Evolutionary conservation across 805 yeast genomes (phyloP), one percentile per base, ranked within the genome.

Genomic region (Ogataea siamensis): DNA sequence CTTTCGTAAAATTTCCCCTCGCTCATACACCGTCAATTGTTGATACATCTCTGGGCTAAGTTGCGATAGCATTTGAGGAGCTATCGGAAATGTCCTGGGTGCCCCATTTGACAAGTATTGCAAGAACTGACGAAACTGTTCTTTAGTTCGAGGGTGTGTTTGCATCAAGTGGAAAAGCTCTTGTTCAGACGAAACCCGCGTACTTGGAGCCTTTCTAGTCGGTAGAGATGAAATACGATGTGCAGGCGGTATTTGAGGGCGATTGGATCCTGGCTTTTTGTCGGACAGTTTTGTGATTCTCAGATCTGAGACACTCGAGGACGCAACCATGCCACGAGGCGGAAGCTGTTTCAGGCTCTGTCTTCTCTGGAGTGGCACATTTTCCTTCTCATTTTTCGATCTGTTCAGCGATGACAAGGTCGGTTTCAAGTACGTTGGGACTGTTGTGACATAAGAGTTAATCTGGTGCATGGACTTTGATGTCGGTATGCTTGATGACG

Each of bases 1-100:
- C 31, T 65, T 67, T 42, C 82, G 69, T 26, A 67, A 53, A 11
- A 83, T 60, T 53, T 83, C 87, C 4, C 82, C 80, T 30, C 71
- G 66, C 54, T 83, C 88, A 46, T 76, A 79, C 5, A 73, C 58
- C 31, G 70, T 76, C 20, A 83, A 41, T 19, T 43, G 45, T 0
- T 40, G 34, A 32, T 43, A 58, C 30, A 54, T 15, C 3, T 48
- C 46, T 3, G 58, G 60, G 9, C 43, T 31, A 16, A 28, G 27
- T 2, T 28, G 18, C 13, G 52, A 46, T 17, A 60, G 30, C 2
- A 49, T 49, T 14, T 30, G 32, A n/a, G 51, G 46, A 22, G 11
- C 25, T 24, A 32, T 40, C 1, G 49, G 47, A 17, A n/a, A 20
- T 21, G 20, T 40, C 14, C 15, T 27, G 24, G 5, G 19, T 7